Percentiles rank a stretch among this genome's conserved stretches.
phyloP scores from a whole-genome alignment of 805 yeast species.

The Starmerella apis region DNA sequence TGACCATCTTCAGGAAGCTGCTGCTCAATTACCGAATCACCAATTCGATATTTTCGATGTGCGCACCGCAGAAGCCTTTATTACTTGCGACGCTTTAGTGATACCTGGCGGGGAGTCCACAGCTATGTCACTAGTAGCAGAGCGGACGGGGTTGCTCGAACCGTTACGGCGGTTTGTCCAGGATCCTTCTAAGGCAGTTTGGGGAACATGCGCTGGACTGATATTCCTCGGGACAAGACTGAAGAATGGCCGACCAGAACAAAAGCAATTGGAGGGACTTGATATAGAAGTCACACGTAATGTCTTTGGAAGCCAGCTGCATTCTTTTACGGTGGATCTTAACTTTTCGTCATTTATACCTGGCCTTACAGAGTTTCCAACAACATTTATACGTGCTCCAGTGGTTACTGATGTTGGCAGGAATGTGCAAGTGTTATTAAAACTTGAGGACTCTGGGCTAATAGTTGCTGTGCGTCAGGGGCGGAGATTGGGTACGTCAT shows the following conservation, averaged over 20 bases:
- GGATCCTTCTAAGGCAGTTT: slow-evolving; percentile 43
- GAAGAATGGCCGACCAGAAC: slow-evolving; percentile 41
- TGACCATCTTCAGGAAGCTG: slow-evolving; percentile 38
- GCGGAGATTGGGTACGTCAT: slow-evolving; percentile 57
- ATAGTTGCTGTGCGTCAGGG: slow-evolving; percentile 70
- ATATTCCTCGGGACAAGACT: slow-evolving; percentile 51
- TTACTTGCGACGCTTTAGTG: slow-evolving; percentile 46
- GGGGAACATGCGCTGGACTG: slow-evolving; percentile 87
- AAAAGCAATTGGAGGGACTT: slow-evolving; percentile 52
- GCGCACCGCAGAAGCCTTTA: slow-evolving; percentile 42
- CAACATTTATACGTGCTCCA: slow-evolving; percentile 67
- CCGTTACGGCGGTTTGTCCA: slow-evolving; percentile 46
- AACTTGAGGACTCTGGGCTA: slow-evolving; percentile 27
- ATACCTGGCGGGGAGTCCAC: slow-evolving; percentile 47
- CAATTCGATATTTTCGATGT: slow-evolving; percentile 35
- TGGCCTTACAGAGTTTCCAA: slow-evolving; percentile 30
- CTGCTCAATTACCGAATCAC: slow-evolving; percentile 23
- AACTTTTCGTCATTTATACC: slow-evolving; percentile 35
- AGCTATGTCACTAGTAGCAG: slow-evolving; percentile 61
- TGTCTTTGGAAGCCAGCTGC: slow-evolving; percentile 69
- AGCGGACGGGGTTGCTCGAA: slow-evolving; percentile 47
- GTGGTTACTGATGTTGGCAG: slow-evolving; percentile 36
- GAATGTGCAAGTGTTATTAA: slow-evolving; percentile 26
- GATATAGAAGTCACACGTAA: slow-evolving; percentile 56
- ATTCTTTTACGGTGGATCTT: slow-evolving; percentile 46